Evolutionary conservation across 306 rosid species (phyloP).

Genomic region (Cicer chorassanicum): DNA sequence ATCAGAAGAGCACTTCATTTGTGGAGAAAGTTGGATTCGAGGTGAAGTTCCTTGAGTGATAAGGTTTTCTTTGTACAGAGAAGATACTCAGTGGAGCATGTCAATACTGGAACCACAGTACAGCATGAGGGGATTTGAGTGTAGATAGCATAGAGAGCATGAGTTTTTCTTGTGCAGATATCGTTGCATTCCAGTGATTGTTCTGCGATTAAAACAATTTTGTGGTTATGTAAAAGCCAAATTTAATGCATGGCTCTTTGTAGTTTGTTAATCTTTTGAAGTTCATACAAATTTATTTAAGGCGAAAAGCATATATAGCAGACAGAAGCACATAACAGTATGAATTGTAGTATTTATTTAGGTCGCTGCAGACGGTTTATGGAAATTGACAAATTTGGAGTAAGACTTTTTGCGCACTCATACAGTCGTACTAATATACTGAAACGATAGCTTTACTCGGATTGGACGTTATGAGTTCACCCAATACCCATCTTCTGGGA

Average conservation of each 20-base stretch:
- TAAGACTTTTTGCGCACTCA: neutral
- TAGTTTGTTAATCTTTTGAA: constrained; percentile 17
- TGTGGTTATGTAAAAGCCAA: neutral
- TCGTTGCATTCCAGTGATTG: constrained; percentile 12
- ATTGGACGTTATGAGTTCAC: neutral
- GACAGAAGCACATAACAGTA: constrained; percentile 3
- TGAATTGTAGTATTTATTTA: neutral
- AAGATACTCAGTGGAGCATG: constrained; percentile 35
- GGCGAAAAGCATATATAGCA: constrained; percentile 9
- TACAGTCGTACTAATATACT: too few species aligned
- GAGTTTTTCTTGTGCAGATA: constrained; percentile 20
- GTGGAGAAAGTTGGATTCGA: constrained; percentile 56
- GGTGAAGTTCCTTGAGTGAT: constrained; percentile 38
- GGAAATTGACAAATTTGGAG: constrained; percentile 1
- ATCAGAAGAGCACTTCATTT: constrained; percentile 65
- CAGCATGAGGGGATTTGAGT: constrained; percentile 8
- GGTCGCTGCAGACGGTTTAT: neutral
- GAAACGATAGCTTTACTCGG: neutral
- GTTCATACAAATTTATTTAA: neutral
- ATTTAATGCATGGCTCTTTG: neutral
- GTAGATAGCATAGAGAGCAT: constrained; percentile 40
- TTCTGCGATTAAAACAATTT: neutral
- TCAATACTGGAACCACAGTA: constrained; percentile 16
- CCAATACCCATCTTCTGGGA: neutral
- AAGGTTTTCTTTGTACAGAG: constrained; percentile 39